phyloP scores from a whole-genome alignment of 192 early-diverging fungal species.

The Coemansia sp. region DNA sequence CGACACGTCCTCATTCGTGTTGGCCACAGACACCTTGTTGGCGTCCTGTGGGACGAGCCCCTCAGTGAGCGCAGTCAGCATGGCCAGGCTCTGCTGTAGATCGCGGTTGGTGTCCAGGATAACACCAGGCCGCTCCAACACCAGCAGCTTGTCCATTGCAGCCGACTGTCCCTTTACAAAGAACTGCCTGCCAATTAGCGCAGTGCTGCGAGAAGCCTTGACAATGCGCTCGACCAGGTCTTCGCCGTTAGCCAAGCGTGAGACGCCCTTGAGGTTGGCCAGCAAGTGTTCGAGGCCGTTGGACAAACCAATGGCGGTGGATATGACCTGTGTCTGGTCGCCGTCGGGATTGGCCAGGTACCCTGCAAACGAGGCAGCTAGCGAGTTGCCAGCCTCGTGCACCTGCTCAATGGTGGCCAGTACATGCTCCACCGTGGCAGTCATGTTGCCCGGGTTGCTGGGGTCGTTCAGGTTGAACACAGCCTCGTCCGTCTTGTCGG shows the following conservation, averaged over 20 bases:
- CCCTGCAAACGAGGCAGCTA: constrained; percentile 60
- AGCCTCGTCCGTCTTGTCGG: constrained; percentile 87
- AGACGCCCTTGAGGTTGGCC: constrained; percentile 88
- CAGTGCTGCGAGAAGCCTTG: constrained; percentile 66
- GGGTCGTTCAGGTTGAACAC: constrained; percentile 86
- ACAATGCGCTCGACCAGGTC: constrained; percentile 81
- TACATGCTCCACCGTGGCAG: constrained; percentile 89
- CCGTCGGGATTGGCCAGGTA: constrained; percentile 63
- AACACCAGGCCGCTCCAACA: constrained; percentile 70
- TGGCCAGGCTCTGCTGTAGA: constrained; percentile 75
- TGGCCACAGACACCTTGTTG: constrained; percentile 48
- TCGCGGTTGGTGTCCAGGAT: constrained; percentile 76
- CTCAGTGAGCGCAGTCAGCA: constrained; percentile 77
- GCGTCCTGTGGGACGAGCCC: constrained; percentile 68
- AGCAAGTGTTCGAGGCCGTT: constrained; percentile 84
- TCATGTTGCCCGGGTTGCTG: constrained; percentile 81
- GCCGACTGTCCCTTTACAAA: constrained; percentile 87
- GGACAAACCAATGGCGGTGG: constrained; percentile 76
- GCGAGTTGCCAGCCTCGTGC: constrained; percentile 67
- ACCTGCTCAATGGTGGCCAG: constrained; percentile 91
- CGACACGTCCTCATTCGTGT: constrained; percentile 76
- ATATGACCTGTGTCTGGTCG: constrained; percentile 88
- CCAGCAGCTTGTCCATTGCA: constrained; percentile 65
- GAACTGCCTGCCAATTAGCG: constrained; percentile 73
- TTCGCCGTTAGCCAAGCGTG: constrained; percentile 81